Evolutionary conservation across 2,329 filamentous ascomycete genomes (phyloP).

Genomic region (Penicillium sp.): DNA sequence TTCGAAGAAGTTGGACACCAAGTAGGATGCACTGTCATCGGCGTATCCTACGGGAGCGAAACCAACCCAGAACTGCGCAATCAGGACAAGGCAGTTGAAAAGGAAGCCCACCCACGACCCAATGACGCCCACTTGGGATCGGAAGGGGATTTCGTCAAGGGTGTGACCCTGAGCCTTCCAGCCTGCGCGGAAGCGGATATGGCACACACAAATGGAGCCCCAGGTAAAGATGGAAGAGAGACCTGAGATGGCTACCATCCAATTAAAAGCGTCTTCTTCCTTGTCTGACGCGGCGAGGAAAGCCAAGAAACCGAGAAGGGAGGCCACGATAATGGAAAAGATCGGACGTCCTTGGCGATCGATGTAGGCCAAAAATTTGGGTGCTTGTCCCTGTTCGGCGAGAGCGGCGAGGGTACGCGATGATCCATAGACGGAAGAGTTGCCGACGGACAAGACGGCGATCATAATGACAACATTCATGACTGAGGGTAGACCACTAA

Average conservation of each 20-base stretch:
- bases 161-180: slow-evolving; percentile 67
- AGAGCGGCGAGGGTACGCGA: slow-evolving; percentile 86
- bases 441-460: slow-evolving; percentile 84
- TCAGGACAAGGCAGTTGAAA: slow-evolving; percentile 71
- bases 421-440: slow-evolving; percentile 86
- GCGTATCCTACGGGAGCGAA: slow-evolving; percentile 67
- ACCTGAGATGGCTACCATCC: slow-evolving; percentile 73
- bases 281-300: slow-evolving; percentile 67
- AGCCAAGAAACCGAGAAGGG: slow-evolving; percentile 66
- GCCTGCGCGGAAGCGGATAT: slow-evolving; percentile 85
- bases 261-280: slow-evolving; percentile 65
- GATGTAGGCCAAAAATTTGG: slow-evolving; percentile 71
- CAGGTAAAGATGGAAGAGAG: slow-evolving; percentile 73
- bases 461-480: slow-evolving; percentile 96
- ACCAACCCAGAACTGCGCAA: slow-evolving; percentile 85
- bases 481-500: slow-evolving; percentile 73
- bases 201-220: slow-evolving; percentile 80
- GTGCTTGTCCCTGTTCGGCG: slow-evolving; percentile 81
- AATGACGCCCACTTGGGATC: slow-evolving; percentile 69
- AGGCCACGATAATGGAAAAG: slow-evolving; percentile 65
- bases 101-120: slow-evolving; percentile 77
- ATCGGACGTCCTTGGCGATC: slow-evolving; percentile 78
- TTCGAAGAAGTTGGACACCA: slow-evolving; percentile 66
- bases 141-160: slow-evolving; percentile 76
- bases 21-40: slow-evolving; percentile 39